Percentiles rank a stretch among this genome's conserved stretches.
Evolutionary conservation across 805 yeast genomes (phyloP).

Genomic region (Schizosaccharomyces osmophilus): DNA sequence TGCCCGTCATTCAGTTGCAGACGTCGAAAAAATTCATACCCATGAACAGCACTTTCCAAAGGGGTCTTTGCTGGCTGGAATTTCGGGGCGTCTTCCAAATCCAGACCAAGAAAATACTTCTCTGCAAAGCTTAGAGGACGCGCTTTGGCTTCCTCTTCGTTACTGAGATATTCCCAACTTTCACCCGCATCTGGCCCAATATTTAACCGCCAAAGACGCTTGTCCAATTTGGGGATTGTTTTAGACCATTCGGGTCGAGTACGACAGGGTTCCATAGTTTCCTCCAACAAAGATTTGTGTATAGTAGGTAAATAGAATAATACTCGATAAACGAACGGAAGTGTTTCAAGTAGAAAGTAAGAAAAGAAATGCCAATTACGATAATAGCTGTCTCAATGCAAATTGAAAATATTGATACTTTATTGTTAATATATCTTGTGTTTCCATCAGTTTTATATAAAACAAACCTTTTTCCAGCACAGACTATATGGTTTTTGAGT

Average conservation of each 20-base stretch:
- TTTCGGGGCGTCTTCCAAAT: conserved; percentile 16
- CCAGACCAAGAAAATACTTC: conserved; percentile 27
- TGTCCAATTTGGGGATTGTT: not conserved
- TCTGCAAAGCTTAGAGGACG: conserved; percentile 26
- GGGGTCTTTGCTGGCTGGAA: conserved; percentile 19
- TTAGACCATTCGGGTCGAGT: not conserved
- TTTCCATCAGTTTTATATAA: no score
- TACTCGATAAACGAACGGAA: no score
- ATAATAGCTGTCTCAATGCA: no score
- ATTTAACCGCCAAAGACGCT: not conserved
- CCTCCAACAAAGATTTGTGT: not conserved
- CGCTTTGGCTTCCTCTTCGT: conserved; percentile 14
- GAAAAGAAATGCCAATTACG: no score
- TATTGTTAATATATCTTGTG: no score
- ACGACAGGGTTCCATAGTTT: not conserved
- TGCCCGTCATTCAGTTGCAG: conserved; percentile 63
- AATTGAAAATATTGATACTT: no score
- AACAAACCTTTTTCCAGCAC: no score
- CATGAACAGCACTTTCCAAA: conserved; percentile 40
- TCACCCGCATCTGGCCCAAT: conserved; percentile 10
- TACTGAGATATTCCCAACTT: conserved; percentile 42
- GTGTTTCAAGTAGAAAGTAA: no score
- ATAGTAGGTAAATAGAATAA: no score
- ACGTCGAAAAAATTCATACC: conserved; percentile 40
- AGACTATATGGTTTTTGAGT: no score